Evolutionary conservation across 2,329 filamentous ascomycete genomes (phyloP).

Genomic region (Diplodia intermedia): DNA sequence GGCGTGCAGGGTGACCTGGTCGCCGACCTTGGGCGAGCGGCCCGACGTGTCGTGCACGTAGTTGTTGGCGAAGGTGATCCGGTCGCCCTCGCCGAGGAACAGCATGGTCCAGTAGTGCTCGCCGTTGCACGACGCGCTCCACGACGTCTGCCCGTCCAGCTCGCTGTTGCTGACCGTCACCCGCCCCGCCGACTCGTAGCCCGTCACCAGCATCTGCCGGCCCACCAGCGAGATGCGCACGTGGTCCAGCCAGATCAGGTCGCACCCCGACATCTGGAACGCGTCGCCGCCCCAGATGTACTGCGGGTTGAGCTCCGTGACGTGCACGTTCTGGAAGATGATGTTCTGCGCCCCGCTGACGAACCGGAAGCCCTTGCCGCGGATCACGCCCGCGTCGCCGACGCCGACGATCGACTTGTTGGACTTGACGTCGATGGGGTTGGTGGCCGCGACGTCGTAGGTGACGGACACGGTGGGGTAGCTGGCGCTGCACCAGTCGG

Average conservation of each 20-base stretch:
- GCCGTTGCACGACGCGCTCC: constrained; percentile 53
- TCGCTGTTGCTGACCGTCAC: constrained; percentile 58
- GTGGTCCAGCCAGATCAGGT: constrained; percentile 43
- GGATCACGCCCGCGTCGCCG: constrained; percentile 50
- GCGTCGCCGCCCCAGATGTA: constrained; percentile 51
- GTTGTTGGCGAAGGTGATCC: constrained; percentile 54
- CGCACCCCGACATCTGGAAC: constrained; percentile 45
- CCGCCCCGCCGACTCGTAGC: constrained; percentile 15
- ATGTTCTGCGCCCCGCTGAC: constrained; percentile 45
- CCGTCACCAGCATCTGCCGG: constrained; percentile 53
- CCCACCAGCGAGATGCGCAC: constrained; percentile 51
- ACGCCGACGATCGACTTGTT: constrained; percentile 54
- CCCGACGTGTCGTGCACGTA: constrained; percentile 56
- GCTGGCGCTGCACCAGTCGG: constrained; percentile 27
- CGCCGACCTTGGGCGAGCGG: constrained; percentile 53
- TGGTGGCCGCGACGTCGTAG: constrained; percentile 45
- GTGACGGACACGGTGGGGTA: constrained; percentile 35
- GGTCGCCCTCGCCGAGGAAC: constrained; percentile 50
- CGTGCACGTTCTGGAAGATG: constrained; percentile 51
- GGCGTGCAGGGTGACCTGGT: constrained; percentile 39
- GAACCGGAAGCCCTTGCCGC: constrained; percentile 52
- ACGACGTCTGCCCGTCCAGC: constrained; percentile 53
- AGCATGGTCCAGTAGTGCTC: constrained; percentile 37
- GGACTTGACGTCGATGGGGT: constrained; percentile 45
- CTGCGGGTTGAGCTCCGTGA: constrained; percentile 46